A percentile compares a stretch with the other conserved stretches of the same genome.
These are phyloP conservation scores for Apiospora rasikravindrae DNA, from an alignment of 2,329 filamentous ascomycete species.

Conservation along the genomic window DNA sequence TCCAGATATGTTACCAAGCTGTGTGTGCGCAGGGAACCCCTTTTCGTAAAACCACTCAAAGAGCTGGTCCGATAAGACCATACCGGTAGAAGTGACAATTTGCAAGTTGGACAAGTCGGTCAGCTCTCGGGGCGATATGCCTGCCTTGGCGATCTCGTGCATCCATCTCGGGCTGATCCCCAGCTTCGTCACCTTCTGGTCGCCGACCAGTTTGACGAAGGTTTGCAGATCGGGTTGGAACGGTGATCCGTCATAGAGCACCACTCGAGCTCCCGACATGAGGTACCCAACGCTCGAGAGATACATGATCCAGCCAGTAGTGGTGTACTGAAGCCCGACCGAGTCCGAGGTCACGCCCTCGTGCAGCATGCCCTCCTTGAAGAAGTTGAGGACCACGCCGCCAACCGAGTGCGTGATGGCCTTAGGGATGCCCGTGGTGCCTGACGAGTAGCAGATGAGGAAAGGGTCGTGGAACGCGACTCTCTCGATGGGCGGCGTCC, in stretches of 20 bases:
- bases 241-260: constrained; percentile 86
- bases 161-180: constrained; percentile 81
- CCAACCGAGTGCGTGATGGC: constrained; percentile 83
- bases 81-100: constrained; percentile 74
- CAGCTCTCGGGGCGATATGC: constrained; percentile 65
- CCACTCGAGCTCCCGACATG: constrained; percentile 61
- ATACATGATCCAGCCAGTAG: constrained; percentile 92
- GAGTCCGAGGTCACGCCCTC: constrained; percentile 46
- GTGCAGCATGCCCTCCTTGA: constrained; percentile 65
- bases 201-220: constrained; percentile 66
- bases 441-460: constrained; percentile 78
- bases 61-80: constrained; percentile 77
- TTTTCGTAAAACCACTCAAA: constrained; percentile 81
- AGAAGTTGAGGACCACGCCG: constrained; percentile 59
- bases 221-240: constrained; percentile 71
- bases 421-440: constrained; percentile 84
- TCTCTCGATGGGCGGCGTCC: constrained; percentile 59
- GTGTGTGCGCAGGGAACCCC: constrained; percentile 70
- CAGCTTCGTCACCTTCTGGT: constrained; percentile 72
- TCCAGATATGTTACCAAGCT: constrained; percentile 76
- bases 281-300: constrained; percentile 64
- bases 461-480: constrained; percentile 76
- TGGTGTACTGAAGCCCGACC: constrained; percentile 62
- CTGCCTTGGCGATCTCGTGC: constrained; percentile 70
- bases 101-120: constrained; percentile 66